Evolutionary conservation across 352 stramenopile species (phyloP), one percentile per base, ranked within the genome.

Genomic region (Globisporangium polare): DNA sequence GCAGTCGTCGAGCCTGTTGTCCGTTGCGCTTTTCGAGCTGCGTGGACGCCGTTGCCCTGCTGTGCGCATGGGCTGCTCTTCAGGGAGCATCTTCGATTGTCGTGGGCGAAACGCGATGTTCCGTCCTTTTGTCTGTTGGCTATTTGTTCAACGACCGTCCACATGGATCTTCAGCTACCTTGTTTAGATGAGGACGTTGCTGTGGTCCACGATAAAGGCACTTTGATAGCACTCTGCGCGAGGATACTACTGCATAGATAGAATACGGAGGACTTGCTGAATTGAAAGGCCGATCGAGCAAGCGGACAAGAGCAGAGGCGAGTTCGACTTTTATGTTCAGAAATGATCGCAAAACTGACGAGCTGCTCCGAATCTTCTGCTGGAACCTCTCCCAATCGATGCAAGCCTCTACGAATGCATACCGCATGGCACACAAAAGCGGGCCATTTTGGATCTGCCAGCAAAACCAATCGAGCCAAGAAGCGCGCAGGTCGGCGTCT

Each of bases 331-430:
- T 59, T 37, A 18, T 26, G 53, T 56, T 33, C 50, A 55, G 27
- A 55, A 55, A 42, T 35, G 52, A 29, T 45, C 31, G 22, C 12
- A 33, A 22, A 22, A 58, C 52, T 35, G 52, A 49, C 20, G 33
- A 47, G 33, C 31, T 58, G 31, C 35, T 62, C 56, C 56, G 56
- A 18, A 52, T 62, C 43, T 54, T 62, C 56, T 54, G 56, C 55
- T 22, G 20, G 12, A 46, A 22, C 41, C 41, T 60, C 7, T 17
- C 2, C 4, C 3, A 33, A 20, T 3, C 13, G 2, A 35, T 53
- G 6, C 0, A 35, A 49, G 12, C 46, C 22, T 53, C 12, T 53
- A 53, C 9, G 29, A 53, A 33, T 20, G 3, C 0, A 53, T 53
- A 33, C 24, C 22, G n/a, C 13, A 18, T 37, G 26, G 47, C 13